phyloP scores from a whole-genome alignment of 2,329 filamentous ascomycete species.

The Gyromitra esculenta region DNA sequence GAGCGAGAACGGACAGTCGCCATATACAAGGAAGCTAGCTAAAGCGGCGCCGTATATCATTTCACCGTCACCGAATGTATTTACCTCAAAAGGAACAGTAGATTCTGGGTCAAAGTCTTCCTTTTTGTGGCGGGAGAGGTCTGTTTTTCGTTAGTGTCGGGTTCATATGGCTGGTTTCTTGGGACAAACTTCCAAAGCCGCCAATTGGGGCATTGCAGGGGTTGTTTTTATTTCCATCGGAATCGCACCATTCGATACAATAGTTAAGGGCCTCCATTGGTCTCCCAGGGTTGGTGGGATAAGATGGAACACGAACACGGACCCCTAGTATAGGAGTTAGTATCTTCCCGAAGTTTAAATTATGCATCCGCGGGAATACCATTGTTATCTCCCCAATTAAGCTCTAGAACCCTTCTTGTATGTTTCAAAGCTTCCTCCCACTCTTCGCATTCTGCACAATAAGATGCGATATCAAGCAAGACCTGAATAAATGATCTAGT shows the following conservation, averaged over 20 bases:
- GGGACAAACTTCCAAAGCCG: constrained; percentile 42
- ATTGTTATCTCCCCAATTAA: constrained; percentile 49
- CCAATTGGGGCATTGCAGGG: constrained; percentile 39
- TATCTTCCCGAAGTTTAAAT: background rate
- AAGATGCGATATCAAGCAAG: constrained; percentile 42
- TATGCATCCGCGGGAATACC: constrained; percentile 4
- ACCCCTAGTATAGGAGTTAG: constrained; percentile 29
- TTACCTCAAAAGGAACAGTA: constrained; percentile 26
- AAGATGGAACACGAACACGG: constrained; percentile 43
- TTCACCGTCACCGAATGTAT: constrained; percentile 21
- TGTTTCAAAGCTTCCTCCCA: constrained; percentile 34
- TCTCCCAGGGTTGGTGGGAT: constrained; percentile 36
- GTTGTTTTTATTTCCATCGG: constrained; percentile 28
- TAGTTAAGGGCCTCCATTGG: constrained; percentile 51
- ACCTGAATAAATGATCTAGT: constrained; percentile 41
- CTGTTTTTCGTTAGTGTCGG: constrained; percentile 15
- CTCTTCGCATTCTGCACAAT: constrained; percentile 27
- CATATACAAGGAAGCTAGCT: constrained; percentile 39
- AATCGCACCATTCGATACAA: constrained; percentile 45
- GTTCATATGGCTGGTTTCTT: background rate
- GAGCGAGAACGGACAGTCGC: constrained; percentile 34
- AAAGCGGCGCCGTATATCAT: constrained; percentile 45
- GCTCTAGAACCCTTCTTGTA: constrained; percentile 26
- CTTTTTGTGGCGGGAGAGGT: constrained; percentile 43
- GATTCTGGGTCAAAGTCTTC: constrained; percentile 32